Conservation (phyloP, 495 filamentous ascomycete genomes). For the Podospora australis region DNA sequence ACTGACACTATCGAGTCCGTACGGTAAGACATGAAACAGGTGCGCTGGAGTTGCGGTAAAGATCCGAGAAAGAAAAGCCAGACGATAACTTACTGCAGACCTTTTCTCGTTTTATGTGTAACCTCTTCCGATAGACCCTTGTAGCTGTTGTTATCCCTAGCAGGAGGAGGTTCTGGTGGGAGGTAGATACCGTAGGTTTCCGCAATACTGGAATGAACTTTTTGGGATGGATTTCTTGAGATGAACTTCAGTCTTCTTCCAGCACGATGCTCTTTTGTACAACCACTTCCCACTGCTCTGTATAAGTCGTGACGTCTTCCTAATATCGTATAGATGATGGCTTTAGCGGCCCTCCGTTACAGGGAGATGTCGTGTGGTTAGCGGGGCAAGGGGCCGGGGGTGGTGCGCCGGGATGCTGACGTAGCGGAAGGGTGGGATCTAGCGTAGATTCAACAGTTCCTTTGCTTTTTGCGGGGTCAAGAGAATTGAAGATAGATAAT, state of each 20-base stretch:
- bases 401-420: background rate
- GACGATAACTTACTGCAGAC: background rate
- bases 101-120: background rate
- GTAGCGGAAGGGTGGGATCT: background rate
- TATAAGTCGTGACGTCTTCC: background rate
- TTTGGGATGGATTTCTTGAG: background rate
- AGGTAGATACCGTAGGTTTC: too few species aligned
- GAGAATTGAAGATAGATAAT: too few species aligned
- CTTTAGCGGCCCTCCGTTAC: background rate
- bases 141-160: background rate
- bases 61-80: background rate
- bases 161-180: background rate
- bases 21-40: background rate
- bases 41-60: background rate
- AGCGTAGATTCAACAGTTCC: too few species aligned
- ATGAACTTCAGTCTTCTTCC: background rate
- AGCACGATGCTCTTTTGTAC: background rate
- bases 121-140: background rate
- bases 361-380: slow-evolving; percentile 1
- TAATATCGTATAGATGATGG: background rate
- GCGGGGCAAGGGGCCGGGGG: background rate
- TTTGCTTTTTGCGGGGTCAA: too few species aligned
- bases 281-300: background rate
- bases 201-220: too few species aligned
- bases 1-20: background rate